Base-by-base conservation (phyloP, 805 yeast species). In the Zygoascus biomembranicola region DNA sequence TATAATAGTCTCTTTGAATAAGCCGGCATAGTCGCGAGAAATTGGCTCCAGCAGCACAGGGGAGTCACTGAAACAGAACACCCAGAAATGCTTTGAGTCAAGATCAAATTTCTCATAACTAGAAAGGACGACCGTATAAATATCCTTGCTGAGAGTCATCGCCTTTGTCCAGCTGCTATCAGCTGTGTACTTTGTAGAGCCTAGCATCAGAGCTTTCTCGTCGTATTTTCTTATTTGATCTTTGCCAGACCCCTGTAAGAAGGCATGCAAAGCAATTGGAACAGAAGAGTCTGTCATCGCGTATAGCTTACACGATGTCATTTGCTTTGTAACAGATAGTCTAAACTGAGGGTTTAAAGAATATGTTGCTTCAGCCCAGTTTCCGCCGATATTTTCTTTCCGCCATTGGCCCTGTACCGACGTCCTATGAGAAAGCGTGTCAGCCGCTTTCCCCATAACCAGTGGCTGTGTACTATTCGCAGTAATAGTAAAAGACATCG, bases 341-440 rank as follows among this genome's bases (percentile, higher is more conserved):
- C 63, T 67, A 55, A 70, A 81, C 57, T 81, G 87, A 0, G 88
- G 88, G 57, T 84, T 84, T 9, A 69, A 61, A 19, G 77, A 61
- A 58, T 73, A 84, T 0, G 76, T 65, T 6, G 75, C 68, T 23
- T 69, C 54, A 0, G 75, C 55, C 79, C 81, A 78, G 59, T 73
- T 77, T 0, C 89, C 88, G 2, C 87, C 87, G 46, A 75, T 65
- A 14, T 64, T 65, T 2, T 63, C 64, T 1, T 66, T 59, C 10
- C 65, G 65, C 87, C 87, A 84, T 26, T 62, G 61, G 18, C 74
- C 83, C 1, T 62, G 54, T 1, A 68, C 31, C 2, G 64, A 61
- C 2, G 59, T 52, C 1, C 54, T 47, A 23, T 60, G 49, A 3
- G 64, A 50, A 49, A 63, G 65, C 28, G 57, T 55, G n/a, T 59